Percentiles rank a stretch among this genome's conserved stretches.
Evolutionary conservation across 768 basidiomycete genomes (phyloP).

Genomic region (Kwoniella shandongensis): DNA sequence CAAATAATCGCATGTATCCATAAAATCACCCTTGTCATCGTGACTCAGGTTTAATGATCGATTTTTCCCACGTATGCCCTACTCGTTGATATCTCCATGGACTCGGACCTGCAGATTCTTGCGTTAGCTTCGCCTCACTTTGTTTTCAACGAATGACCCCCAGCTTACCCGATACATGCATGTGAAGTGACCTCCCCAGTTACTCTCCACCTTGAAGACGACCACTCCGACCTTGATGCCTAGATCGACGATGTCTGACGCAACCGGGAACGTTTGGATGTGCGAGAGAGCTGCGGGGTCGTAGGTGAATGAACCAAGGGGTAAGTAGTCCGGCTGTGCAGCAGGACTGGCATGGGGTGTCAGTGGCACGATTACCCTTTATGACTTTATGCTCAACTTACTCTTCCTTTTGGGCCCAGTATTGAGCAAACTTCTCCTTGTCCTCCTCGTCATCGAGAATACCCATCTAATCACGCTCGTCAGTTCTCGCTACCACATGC

Average conservation of each 20-base stretch:
- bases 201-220: conserved; percentile 72
- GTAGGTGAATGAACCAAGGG: conserved; percentile 70
- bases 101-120: conserved; percentile 2
- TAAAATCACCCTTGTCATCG: no score
- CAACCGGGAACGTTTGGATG: conserved; percentile 78
- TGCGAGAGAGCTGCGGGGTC: conserved; percentile 60
- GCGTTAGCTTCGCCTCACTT: background rate
- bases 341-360: conserved; percentile 3
- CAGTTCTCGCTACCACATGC: background rate
- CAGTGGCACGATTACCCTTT: background rate
- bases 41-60: no score
- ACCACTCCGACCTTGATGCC: conserved; percentile 83
- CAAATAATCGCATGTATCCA: no score
- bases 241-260: conserved; percentile 65
- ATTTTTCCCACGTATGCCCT: no score
- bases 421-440: conserved; percentile 62
- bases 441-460: conserved; percentile 77
- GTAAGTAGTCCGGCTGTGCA: conserved; percentile 54
- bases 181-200: conserved; percentile 85
- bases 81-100: conserved; percentile 3
- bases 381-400: background rate
- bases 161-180: conserved; percentile 64
- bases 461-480: conserved; percentile 4
- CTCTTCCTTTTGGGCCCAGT: conserved; percentile 41
- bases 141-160: background rate